Evolutionary conservation across 1,284 basidiomycete genomes (phyloP).

Genomic region (Hemileia vastatrix): DNA sequence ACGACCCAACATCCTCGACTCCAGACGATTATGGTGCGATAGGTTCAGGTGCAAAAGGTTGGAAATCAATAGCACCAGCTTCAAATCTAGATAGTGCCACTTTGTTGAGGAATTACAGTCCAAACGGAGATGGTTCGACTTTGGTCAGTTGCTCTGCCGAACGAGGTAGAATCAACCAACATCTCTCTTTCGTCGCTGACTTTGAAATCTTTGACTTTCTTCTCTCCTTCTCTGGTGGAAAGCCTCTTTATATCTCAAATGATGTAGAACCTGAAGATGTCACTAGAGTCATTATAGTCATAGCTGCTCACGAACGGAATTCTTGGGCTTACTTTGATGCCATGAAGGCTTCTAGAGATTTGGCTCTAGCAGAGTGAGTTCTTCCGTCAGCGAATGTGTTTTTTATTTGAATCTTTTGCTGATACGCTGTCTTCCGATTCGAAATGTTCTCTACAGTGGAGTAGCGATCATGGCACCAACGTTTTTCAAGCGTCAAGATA

Average conservation of each 20-base stretch:
- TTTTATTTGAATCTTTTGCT: neutral
- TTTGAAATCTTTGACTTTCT: neutral
- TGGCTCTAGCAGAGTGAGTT: neutral
- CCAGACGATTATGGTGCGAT: neutral
- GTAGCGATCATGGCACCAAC: no score
- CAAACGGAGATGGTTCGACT: neutral
- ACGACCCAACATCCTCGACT: neutral
- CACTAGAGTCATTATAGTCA: neutral
- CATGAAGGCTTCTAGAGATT: neutral
- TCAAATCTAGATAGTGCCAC: neutral
- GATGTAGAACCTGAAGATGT: neutral
- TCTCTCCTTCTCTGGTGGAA: no score
- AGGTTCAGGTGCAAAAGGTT: neutral
- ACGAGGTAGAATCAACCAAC: neutral
- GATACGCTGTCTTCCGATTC: no score
- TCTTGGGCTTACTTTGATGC: neutral
- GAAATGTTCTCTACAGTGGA: no score
- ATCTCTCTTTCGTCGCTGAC: neutral
- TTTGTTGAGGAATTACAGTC: neutral
- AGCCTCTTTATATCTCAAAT: neutral
- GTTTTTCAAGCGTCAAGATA: no score
- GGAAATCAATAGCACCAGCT: neutral
- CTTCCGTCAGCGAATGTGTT: neutral
- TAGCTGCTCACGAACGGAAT: neutral
- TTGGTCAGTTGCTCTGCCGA: neutral